Evolutionary conservation across 1,284 basidiomycete species (phyloP).

Genomic region (Grifola frondosa): DNA sequence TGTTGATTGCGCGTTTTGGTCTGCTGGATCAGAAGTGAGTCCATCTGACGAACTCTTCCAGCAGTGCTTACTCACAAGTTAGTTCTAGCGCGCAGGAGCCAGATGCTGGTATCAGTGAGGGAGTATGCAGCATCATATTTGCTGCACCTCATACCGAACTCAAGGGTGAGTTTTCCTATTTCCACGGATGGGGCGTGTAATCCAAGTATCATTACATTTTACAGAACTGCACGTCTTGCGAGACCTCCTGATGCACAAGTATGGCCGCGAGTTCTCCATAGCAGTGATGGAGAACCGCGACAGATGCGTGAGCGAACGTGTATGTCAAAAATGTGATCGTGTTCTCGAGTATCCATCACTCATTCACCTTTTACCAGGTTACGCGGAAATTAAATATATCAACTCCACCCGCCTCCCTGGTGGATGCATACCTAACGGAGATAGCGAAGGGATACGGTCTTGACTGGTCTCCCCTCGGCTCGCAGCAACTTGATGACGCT

Average conservation of each 20-base stretch:
- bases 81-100: constrained; percentile 71
- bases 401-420: constrained; percentile 72
- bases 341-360: background rate
- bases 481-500: constrained; percentile 27
- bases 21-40: constrained; percentile 82
- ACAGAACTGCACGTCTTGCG: constrained; percentile 87
- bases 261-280: constrained; percentile 79
- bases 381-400: constrained; percentile 68
- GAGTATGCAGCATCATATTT: constrained; percentile 79
- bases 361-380: constrained; percentile 46
- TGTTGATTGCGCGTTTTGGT: constrained; percentile 90
- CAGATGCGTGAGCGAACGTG: constrained; percentile 76
- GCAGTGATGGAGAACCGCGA: constrained; percentile 83
- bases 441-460: constrained; percentile 87
- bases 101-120: constrained; percentile 79
- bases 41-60: constrained; percentile 3
- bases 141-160: constrained; percentile 90
- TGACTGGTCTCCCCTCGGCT: constrained; percentile 50
- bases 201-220: background rate
- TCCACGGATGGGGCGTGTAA: background rate
- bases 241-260: constrained; percentile 94
- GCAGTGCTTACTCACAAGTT: too few relatives aligned
- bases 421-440: constrained; percentile 85
- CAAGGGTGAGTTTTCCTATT: constrained; percentile 56
- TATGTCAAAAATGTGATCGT: constrained; percentile 38